A percentile compares a stretch with the other conserved stretches of the same genome.
Conservation (phyloP, 2,329 filamentous ascomycete species). For the Colletotrichum sublineola region DNA sequence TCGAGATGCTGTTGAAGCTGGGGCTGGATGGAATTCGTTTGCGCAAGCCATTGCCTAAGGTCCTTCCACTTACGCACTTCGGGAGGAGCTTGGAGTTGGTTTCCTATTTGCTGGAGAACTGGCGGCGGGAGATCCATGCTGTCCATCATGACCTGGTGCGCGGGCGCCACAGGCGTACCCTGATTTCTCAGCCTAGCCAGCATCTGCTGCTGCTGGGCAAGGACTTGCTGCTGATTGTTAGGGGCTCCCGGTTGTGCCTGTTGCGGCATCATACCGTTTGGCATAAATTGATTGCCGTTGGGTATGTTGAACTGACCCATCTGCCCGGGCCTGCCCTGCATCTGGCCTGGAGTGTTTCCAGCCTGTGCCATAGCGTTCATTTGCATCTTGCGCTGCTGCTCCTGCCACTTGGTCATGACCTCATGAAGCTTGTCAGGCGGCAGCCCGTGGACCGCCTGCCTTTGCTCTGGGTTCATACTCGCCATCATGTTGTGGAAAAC, state of each 20-base stretch:
- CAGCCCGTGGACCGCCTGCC: constrained; percentile 58
- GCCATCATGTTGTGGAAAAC: constrained; percentile 58
- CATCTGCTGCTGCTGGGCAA: constrained; percentile 49
- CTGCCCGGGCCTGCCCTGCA: constrained; percentile 52
- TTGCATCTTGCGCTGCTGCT: constrained; percentile 51
- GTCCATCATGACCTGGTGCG: constrained; percentile 60
- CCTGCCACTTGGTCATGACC: constrained; percentile 64
- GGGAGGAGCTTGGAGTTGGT: constrained; percentile 49
- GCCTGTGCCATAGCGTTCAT: constrained; percentile 50
- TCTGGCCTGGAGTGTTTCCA: constrained; percentile 44
- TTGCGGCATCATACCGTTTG: constrained; percentile 51
- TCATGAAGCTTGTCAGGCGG: constrained; percentile 66
- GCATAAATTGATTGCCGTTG: constrained; percentile 46
- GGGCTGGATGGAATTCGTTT: constrained; percentile 52
- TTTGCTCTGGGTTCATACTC: constrained; percentile 62
- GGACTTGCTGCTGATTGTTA: constrained; percentile 45
- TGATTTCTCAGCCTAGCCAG: constrained; percentile 45
- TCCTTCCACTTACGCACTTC: constrained; percentile 65
- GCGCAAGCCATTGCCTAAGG: constrained; percentile 57
- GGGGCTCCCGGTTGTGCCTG: constrained; percentile 46
- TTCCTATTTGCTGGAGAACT: constrained; percentile 50
- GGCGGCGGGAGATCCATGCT: constrained; percentile 60
- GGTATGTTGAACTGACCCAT: constrained; percentile 48
- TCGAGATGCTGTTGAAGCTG: constrained; percentile 51
- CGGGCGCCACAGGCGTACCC: constrained; percentile 44